Evolutionary conservation across 73 alveolate genomes (phyloP), one percentile per base, ranked within the genome.

Genomic region (Diophrys appendiculata): DNA sequence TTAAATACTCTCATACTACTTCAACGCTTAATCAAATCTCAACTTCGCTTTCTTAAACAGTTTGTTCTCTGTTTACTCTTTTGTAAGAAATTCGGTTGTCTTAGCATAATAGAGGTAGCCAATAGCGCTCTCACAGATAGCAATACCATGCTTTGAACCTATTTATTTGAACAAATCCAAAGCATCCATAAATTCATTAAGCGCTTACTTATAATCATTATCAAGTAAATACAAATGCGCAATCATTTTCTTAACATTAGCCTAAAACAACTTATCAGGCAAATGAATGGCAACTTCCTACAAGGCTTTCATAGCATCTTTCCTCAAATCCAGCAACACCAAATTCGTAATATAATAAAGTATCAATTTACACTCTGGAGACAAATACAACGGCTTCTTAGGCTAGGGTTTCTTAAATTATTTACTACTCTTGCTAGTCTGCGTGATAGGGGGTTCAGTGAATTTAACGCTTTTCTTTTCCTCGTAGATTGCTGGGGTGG

Each of bases 81-180:
- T 43, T 5, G 60, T 43, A 11, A 43, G 5, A 18, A 43, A 43
- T 43, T 43, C 60, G 5, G 60, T 11, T 1, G 75, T 67, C 29
- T 67, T 67, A 28, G 75, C 75, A 29, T 67, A 67, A 24, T 25
- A 28, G 31, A 67, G 75, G 31, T 67, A 29, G 2, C 75, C 75
- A 25, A 67, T 67, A 23, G 75, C 75, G 2, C 54, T 5, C 3
- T 18, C 23, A 31, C 75, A 67, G 23, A 67, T 23, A 3, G 75
- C 75, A 5, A 23, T 25, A 3, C 75, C 75, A 3, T 23, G 31
- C 5, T 23, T 28, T 43, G 52, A 23, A 29, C 24, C 24, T 25
- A 67, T 43, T 3, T 67, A 2, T 31, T 67, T 67, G 54, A 67
- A 67, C 23, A 67, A 1, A n/a, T 67, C 31, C 23, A 11, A 3